Base-by-base conservation (phyloP, 176 grass and related monocot species). In the Avena insularis region DNA sequence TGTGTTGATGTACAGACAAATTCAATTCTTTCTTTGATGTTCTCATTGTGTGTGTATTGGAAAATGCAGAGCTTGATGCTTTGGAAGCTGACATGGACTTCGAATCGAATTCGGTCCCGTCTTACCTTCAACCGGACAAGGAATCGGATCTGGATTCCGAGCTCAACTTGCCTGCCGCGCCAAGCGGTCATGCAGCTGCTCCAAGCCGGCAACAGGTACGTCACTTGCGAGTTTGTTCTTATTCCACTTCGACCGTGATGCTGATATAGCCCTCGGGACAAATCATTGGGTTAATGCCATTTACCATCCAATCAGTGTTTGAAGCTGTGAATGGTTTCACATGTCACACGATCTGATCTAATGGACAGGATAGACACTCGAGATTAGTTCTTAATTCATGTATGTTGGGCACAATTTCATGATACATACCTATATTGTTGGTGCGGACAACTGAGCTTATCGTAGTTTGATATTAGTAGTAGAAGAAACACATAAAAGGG, bases 41-140 rank as follows among this genome's bases (percentile, higher is more conserved):
- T 56, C 86, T 91, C 17, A 79, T 75, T 87, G 61, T 47, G 47
- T 82, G n/a, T 87, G 13, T 23, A 23, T 77, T 87, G 27, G 50
- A 65, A 59, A 90, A 89, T 93, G 70, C 87, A 99, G 97, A 99
- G 78, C 90, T 99, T 47, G 97, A 99, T 93, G 97, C 97, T 38
- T 89, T 96, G 89, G 97, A 99, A 88, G 97, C 94, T 1, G 97
- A 96, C 69, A 96, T 99, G 94, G 94, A 89, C 67, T 88, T 91
- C 4, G 94, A 93, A 53, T 85, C 90, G 12, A 91, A 93, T 75
- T 88, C 97, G 58, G 89, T 99, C 77, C 97, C 97, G 13, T 94
- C 94, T 29, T 96, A 99, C 61, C 97, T 99, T 83, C 94, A 96
- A 80, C 97, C 94, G 71, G 94, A 95, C 16, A 95, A 91, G 82